A percentile compares a stretch with the other conserved stretches of the same genome.
phyloP scores from a whole-genome alignment of 805 yeast species.

The Candida nonsorbophila region DNA sequence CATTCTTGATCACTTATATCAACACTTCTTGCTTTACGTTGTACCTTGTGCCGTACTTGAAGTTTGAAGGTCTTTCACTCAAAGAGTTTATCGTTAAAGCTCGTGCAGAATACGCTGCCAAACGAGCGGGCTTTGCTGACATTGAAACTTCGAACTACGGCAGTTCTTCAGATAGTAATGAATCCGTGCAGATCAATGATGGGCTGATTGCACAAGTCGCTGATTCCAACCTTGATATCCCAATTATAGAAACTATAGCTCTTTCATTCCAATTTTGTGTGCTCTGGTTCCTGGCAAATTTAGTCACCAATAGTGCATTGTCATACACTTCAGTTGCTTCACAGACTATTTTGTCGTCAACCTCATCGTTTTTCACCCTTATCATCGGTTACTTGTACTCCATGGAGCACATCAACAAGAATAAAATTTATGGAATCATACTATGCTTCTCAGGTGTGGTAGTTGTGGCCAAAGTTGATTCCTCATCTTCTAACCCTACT shows the following conservation, averaged over 20 bases:
- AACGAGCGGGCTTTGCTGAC: neutral
- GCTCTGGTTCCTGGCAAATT: slow-evolving; percentile 87
- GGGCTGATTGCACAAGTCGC: neutral
- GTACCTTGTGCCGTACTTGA: slow-evolving; percentile 62
- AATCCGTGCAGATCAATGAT: neutral
- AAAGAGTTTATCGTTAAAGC: slow-evolving; percentile 14
- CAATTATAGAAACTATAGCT: slow-evolving; percentile 59
- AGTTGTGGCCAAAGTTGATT: slow-evolving; percentile 71
- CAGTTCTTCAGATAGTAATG: slow-evolving; percentile 3
- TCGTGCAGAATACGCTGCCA: neutral
- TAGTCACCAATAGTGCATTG: slow-evolving; percentile 82
- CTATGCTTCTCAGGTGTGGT: slow-evolving; percentile 75
- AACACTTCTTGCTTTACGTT: slow-evolving; percentile 82
- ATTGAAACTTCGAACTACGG: slow-evolving; percentile 6
- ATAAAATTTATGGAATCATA: slow-evolving; percentile 65
- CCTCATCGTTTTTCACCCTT: slow-evolving; percentile 89
- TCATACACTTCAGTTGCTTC: slow-evolving; percentile 89
- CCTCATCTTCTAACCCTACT: slow-evolving; percentile 28
- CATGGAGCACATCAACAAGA: slow-evolving; percentile 61
- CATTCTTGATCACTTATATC: slow-evolving; percentile 86
- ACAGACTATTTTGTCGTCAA: slow-evolving; percentile 88
- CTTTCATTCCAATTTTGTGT: slow-evolving; percentile 78
- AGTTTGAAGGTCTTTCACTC: slow-evolving; percentile 18
- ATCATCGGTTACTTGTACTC: slow-evolving; percentile 69
- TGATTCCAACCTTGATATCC: slow-evolving; percentile 17